These are phyloP conservation scores for Microthyrium microscopicum DNA, from an alignment of 2,329 filamentous ascomycete species.

Conservation along the genomic window DNA sequence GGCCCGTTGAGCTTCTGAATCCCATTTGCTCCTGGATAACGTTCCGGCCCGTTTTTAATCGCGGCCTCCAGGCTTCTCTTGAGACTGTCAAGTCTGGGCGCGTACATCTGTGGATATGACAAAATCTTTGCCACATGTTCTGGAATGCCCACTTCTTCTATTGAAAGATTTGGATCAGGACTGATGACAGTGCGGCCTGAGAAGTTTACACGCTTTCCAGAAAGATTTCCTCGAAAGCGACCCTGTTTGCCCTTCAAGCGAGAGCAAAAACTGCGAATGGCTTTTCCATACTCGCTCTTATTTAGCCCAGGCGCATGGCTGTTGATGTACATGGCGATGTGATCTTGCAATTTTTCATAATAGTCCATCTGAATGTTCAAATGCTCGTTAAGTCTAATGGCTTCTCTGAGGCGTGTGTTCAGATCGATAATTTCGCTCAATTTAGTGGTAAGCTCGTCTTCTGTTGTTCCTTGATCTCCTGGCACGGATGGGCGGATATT, in stretches of 20 bases:
- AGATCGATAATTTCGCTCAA: constrained; percentile 93
- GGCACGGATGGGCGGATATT: constrained; percentile 88
- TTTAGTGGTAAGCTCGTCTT: constrained; percentile 93
- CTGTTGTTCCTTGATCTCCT: constrained; percentile 83
- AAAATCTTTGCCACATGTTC: constrained; percentile 86
- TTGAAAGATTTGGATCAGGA: constrained; percentile 82
- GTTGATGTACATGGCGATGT: constrained; percentile 96
- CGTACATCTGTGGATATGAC: constrained; percentile 82
- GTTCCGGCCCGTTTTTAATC: constrained; percentile 55
- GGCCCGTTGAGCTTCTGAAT: constrained; percentile 58
- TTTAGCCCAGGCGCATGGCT: constrained; percentile 88
- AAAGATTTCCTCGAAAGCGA: constrained; percentile 89
- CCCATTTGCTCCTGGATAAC: constrained; percentile 79
- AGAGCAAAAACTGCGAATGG: constrained; percentile 86
- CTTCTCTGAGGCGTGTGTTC: constrained; percentile 71
- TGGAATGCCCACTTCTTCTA: constrained; percentile 88
- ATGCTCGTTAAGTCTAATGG: constrained; percentile 65
- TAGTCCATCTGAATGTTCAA: constrained; percentile 90
- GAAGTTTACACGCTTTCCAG: constrained; percentile 96
- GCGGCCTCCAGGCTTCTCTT: constrained; percentile 55
- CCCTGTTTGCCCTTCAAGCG: constrained; percentile 94
- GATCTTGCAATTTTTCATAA: constrained; percentile 91
- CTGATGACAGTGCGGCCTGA: constrained; percentile 96
- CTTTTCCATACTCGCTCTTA: constrained; percentile 71
- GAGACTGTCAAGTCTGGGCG: constrained; percentile 72